Evolutionary conservation across 1,139 yeast species (phyloP).

Genomic region (Yamadazyma sp.): DNA sequence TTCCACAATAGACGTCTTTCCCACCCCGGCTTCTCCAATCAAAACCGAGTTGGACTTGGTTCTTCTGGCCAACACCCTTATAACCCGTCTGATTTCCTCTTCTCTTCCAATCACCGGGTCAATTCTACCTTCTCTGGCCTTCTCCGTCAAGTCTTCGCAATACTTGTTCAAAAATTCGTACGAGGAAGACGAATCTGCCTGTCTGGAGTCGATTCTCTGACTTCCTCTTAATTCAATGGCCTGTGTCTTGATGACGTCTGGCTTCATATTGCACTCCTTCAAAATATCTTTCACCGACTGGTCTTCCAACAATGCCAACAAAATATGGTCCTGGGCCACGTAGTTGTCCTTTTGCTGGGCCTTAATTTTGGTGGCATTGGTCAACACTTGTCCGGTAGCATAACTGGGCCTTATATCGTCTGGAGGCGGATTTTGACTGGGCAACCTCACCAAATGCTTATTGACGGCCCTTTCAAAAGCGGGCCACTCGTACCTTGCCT

Average conservation of each 20-base stretch:
- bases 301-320: slow-evolving; percentile 84
- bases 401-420: slow-evolving; percentile 68
- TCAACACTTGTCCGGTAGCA: slow-evolving; percentile 67
- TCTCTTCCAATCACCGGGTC: slow-evolving; percentile 99
- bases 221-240: slow-evolving; percentile 86
- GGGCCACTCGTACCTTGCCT: slow-evolving; percentile 87
- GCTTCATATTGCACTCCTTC: slow-evolving; percentile 68
- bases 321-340: slow-evolving; percentile 91
- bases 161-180: slow-evolving; percentile 85
- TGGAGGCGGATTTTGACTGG: slow-evolving; percentile 88
- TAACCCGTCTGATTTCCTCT: slow-evolving; percentile 94
- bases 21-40: slow-evolving; percentile 99
- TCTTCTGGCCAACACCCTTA: slow-evolving; percentile 91
- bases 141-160: slow-evolving; percentile 89
- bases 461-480: slow-evolving; percentile 78
- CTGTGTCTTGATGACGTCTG: slow-evolving; percentile 74
- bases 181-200: slow-evolving; percentile 85
- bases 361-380: slow-evolving; percentile 71
- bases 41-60: slow-evolving; percentile 94
- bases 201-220: slow-evolving; percentile 89
- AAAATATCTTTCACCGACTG: slow-evolving; percentile 67
- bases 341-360: slow-evolving; percentile 87
- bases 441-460: slow-evolving; percentile 76
- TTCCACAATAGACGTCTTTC: slow-evolving; percentile 96
- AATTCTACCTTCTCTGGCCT: slow-evolving; percentile 89